Evolutionary conservation across 1,284 basidiomycete genomes (phyloP), one percentile per base, ranked within the genome.

Genomic region (Pseudozyma pruni): DNA sequence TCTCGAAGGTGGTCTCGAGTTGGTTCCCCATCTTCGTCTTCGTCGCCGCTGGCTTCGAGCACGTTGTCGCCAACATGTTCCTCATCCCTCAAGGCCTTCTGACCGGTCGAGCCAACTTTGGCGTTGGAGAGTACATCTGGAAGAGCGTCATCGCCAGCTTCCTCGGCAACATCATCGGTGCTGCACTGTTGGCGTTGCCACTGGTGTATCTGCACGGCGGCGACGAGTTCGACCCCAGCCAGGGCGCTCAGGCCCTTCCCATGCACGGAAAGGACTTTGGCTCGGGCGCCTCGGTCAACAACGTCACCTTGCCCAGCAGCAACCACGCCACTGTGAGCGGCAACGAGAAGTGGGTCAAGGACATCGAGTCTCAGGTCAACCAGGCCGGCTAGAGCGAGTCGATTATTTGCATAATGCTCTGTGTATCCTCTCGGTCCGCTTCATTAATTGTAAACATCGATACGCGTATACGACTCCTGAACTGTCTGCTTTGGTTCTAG

Each of bases 1-100:
- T 89, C 9, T 90, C 89, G 11, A 91, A 91, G 86, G 86, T 91
- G 38, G 83, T 89, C 54, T 87, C 88, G 0, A 86, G 87, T 39
- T 91, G 89, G 89, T 87, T 91, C 58, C 90, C 90, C 8, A 90
- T 91, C 63, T 90, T 89, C 87, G 87, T 89, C 32, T 91, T 91
- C 75, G 81, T 83, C n/a, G 63, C 81, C 0, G 88, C 88, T 58
- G 86, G 87, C 13, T 91, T 86, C 74, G 90, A 91, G 74, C 90
- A 91, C 84, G 89, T 84, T 34, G 78, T 83, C 7, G 83, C 68
- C 9, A 71, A 66, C 79, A 67, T 89, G 8, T 82, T 90, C 46
- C 85, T 89, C n/a, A 90, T 91, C 46, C 87, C 90, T 85, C 88
- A 90, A 74, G 87, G 88, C 39, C 78, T 84, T 40, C 56, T 83